A percentile compares a stretch with the other conserved stretches of the same genome.
These are phyloP conservation scores for Staphylotrichum longicolle DNA, from an alignment of 495 filamentous ascomycete species.

Conservation along the genomic window DNA sequence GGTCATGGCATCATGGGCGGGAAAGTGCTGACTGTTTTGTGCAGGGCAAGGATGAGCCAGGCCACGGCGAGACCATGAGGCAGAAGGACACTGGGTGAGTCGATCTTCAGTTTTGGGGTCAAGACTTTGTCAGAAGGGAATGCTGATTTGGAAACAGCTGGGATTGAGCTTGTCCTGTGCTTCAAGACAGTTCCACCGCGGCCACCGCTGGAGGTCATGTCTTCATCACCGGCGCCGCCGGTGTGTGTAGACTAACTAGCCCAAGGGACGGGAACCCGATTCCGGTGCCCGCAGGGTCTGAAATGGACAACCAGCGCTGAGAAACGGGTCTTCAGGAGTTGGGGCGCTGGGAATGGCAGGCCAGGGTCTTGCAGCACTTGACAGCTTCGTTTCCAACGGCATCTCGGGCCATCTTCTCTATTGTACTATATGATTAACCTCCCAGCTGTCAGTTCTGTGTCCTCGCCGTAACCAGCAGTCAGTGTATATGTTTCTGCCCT, in stretches of 20 bases:
- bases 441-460: too few relatives aligned
- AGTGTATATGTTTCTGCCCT: too few relatives aligned
- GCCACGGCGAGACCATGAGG: slow-evolving; percentile 52
- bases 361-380: not conserved
- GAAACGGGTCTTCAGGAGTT: not conserved
- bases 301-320: not conserved
- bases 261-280: too few relatives aligned
- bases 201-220: not conserved
- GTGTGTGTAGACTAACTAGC: slow-evolving; percentile 8
- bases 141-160: slow-evolving; percentile 22
- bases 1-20: not conserved
- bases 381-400: not conserved
- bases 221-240: not conserved
- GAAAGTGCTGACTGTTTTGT: slow-evolving; percentile 17
- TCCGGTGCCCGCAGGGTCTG: too few relatives aligned
- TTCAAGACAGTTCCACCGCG: not conserved
- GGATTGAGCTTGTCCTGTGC: slow-evolving; percentile 19
- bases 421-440: too few relatives aligned
- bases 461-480: too few relatives aligned
- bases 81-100: slow-evolving; percentile 38
- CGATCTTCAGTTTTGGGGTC: too few relatives aligned
- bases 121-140: too few relatives aligned
- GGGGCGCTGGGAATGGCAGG: slow-evolving; percentile 1
- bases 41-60: slow-evolving; percentile 75
- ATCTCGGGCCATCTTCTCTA: not conserved